Evolutionary conservation across 2,329 filamentous ascomycete species (phyloP).

Genomic region (Ramularia endophylla): DNA sequence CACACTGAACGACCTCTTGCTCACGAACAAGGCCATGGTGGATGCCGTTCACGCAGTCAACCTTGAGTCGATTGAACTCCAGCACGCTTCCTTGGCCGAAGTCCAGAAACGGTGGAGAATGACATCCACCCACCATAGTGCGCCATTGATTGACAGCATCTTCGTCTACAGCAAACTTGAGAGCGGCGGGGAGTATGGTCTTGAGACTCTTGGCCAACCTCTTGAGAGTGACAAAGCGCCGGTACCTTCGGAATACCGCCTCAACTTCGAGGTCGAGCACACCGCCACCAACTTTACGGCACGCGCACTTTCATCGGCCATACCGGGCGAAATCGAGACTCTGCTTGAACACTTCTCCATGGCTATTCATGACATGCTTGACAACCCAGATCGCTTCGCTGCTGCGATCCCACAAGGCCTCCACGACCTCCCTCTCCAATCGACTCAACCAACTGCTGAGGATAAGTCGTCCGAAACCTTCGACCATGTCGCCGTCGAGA

Average conservation of each 20-base stretch:
- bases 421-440: conserved; percentile 4
- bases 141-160: conserved; percentile 10
- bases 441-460: not conserved
- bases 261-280: conserved; percentile 14
- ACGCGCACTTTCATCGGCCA: conserved; percentile 7
- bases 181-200: not conserved
- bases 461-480: conserved; percentile 1
- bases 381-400: conserved; percentile 8
- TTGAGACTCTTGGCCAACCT: conserved; percentile 5
- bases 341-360: conserved; percentile 9
- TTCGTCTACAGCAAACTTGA: conserved; percentile 10
- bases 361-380: conserved; percentile 8
- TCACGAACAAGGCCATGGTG: conserved; percentile 8
- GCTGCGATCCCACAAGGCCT: conserved; percentile 8
- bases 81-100: conserved; percentile 11
- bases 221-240: conserved; percentile 11
- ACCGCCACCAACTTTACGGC: conserved; percentile 6
- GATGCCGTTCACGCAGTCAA: conserved; percentile 5
- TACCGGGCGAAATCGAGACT: conserved; percentile 2
- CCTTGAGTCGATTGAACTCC: conserved; percentile 9
- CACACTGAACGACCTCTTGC: conserved; percentile 8
- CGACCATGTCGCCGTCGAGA: conserved; percentile 4
- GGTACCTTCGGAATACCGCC: conserved; percentile 11
- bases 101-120: conserved; percentile 12
- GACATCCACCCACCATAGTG: not conserved